Evolutionary conservation across 768 basidiomycete genomes (phyloP).

Genomic region (Boletus pseudo-olivaceus): DNA sequence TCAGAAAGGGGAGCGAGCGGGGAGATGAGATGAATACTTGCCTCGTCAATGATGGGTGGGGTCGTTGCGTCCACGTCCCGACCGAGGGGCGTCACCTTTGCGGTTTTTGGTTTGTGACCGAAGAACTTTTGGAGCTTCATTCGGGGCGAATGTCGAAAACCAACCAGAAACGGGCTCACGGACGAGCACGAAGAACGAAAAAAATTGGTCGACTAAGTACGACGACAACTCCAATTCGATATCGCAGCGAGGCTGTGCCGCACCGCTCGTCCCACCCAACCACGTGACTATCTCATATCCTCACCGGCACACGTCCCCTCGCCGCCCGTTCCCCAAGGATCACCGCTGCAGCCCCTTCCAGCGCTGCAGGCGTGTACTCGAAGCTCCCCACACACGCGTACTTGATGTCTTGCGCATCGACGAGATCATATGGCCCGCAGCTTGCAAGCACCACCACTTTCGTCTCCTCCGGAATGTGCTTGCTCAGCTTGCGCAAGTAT

Average conservation of each 20-base stretch:
- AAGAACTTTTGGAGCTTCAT: constrained; percentile 61
- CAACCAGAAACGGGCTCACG: background rate
- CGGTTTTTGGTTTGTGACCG: constrained; percentile 42
- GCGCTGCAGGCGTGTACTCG: constrained; percentile 53
- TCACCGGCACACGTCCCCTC: constrained; percentile 15
- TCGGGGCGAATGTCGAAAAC: background rate
- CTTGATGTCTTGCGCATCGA: constrained; percentile 23
- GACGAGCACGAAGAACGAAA: background rate
- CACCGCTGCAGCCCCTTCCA: constrained; percentile 42
- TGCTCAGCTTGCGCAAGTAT: constrained; percentile 32
- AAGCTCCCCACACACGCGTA: constrained; percentile 49
- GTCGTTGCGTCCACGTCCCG: constrained; percentile 20
- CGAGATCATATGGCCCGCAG: constrained; percentile 65
- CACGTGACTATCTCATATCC: constrained; percentile 17
- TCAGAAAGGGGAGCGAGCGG: background rate
- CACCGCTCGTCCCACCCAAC: constrained; percentile 3
- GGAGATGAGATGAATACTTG: constrained; percentile 1
- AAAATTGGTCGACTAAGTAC: background rate
- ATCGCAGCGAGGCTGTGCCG: constrained; percentile 22
- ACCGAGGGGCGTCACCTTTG: constrained; percentile 27
- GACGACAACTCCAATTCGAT: constrained; percentile 1
- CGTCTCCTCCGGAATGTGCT: constrained; percentile 13
- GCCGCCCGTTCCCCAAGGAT: constrained; percentile 38
- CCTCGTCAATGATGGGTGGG: constrained; percentile 30
- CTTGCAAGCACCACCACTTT: constrained; percentile 53